Conservation (phyloP, 768 basidiomycete genomes). For the Tricholoma furcatifolium region DNA sequence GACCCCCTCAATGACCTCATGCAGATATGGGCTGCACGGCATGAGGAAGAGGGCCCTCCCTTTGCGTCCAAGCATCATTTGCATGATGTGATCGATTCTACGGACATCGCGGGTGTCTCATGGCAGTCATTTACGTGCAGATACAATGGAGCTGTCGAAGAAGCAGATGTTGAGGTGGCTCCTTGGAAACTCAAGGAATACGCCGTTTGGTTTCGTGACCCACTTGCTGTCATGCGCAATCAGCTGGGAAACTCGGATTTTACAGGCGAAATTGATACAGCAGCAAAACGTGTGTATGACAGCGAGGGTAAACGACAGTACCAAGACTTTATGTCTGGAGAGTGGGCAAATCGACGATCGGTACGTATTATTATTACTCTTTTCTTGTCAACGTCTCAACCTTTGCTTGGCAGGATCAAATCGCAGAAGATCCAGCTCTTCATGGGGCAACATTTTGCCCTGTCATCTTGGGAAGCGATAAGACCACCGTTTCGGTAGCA, state of each 20-base stretch:
- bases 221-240: slow-evolving; percentile 5
- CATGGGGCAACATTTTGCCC: slow-evolving; percentile 17
- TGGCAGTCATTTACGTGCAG: slow-evolving; percentile 25
- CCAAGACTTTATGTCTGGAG: neutral
- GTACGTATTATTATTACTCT: neutral
- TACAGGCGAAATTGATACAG: slow-evolving; percentile 6
- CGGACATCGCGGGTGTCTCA: slow-evolving; percentile 20
- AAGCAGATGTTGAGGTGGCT: slow-evolving; percentile 10
- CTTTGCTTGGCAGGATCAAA: slow-evolving; percentile 10
- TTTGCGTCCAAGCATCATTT: slow-evolving; percentile 21
- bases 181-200: slow-evolving; percentile 26
- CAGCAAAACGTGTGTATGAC: neutral
- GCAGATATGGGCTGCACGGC: no score
- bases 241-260: slow-evolving; percentile 13
- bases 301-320: neutral
- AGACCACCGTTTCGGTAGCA: slow-evolving; percentile 24
- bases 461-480: slow-evolving; percentile 25
- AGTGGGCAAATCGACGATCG: neutral
- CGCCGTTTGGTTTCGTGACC: slow-evolving; percentile 26
- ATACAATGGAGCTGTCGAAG: slow-evolving; percentile 21
- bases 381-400: neutral
- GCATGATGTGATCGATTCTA: slow-evolving; percentile 23
- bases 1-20: slow-evolving; percentile 3
- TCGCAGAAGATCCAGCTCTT: slow-evolving; percentile 6
- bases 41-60: slow-evolving; percentile 16